phyloP scores from a whole-genome alignment of 768 basidiomycete species.

The Collybiopsis luxurians region DNA sequence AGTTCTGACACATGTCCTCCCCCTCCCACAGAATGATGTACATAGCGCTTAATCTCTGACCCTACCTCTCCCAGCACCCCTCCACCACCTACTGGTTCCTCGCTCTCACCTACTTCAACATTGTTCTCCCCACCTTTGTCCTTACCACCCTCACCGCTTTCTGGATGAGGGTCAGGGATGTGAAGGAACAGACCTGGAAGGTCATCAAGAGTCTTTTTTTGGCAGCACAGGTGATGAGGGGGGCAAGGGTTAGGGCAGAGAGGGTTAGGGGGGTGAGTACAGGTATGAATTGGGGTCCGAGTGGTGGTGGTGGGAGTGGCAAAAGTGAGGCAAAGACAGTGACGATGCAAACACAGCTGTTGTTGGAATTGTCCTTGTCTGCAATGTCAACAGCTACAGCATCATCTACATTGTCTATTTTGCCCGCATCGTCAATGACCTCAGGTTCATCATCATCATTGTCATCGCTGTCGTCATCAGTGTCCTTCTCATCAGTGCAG shows the following conservation, averaged over 20 bases:
- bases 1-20: neutral
- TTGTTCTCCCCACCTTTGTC: conserved; percentile 62
- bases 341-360: too few relatives aligned
- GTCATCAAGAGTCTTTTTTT: conserved; percentile 51
- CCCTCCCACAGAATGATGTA: conserved; percentile 52
- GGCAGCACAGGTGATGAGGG: conserved; percentile 44
- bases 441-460: too few relatives aligned
- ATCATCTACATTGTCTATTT: too few relatives aligned
- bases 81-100: conserved; percentile 58
- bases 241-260: conserved; percentile 45
- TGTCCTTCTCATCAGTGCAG: too few relatives aligned
- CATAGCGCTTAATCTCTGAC: conserved; percentile 64
- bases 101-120: conserved; percentile 61
- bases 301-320: too few relatives aligned
- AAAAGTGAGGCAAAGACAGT: too few relatives aligned
- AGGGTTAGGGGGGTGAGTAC: conserved; percentile 17
- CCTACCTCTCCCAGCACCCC: conserved; percentile 35
- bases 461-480: too few relatives aligned
- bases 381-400: too few relatives aligned
- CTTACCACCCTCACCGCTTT: conserved; percentile 34
- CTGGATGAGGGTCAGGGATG: conserved; percentile 56
- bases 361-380: too few relatives aligned
- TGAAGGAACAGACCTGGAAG: conserved; percentile 48
- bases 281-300: neutral
- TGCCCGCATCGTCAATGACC: too few relatives aligned